These are phyloP conservation scores for Leishmania martiniquensis DNA, from an alignment of 208 protist species.

Conservation along the genomic window DNA sequence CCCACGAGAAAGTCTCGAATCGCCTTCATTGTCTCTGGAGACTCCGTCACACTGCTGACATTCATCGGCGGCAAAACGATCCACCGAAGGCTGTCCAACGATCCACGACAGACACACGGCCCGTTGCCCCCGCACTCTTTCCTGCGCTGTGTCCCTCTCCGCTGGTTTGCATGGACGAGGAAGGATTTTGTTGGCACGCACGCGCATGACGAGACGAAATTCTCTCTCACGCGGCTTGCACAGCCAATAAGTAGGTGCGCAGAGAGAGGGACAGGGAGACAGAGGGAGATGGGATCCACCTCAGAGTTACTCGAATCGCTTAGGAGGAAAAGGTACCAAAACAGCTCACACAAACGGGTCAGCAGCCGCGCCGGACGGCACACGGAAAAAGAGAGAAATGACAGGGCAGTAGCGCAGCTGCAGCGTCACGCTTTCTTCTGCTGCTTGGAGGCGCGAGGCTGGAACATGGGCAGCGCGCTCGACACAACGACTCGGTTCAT, in stretches of 20 bases:
- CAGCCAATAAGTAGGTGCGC: no score
- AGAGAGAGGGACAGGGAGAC: no score
- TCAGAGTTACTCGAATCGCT: background rate
- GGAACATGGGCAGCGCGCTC: constrained; percentile 83
- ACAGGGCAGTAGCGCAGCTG: background rate
- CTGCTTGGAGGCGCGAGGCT: constrained; percentile 22
- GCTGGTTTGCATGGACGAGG: no score
- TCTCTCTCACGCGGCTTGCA: no score
- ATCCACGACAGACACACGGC: no score
- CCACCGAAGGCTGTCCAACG: no score
- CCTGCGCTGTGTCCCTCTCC: no score
- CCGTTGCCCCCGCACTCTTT: no score
- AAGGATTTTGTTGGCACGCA: no score
- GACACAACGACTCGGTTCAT: constrained; percentile 65
- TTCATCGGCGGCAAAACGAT: constrained; percentile 92
- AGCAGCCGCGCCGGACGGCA: background rate
- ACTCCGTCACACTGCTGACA: constrained; percentile 87
- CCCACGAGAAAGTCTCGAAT: constrained; percentile 86
- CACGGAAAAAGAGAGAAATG: background rate
- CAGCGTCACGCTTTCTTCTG: background rate
- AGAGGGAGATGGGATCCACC: no score
- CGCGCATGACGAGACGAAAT: no score
- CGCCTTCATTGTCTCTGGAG: constrained; percentile 64
- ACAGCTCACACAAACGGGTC: background rate
- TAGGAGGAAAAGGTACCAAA: background rate